Evolutionary conservation across 768 basidiomycete genomes (phyloP).

Genomic region (Mycena rosella): DNA sequence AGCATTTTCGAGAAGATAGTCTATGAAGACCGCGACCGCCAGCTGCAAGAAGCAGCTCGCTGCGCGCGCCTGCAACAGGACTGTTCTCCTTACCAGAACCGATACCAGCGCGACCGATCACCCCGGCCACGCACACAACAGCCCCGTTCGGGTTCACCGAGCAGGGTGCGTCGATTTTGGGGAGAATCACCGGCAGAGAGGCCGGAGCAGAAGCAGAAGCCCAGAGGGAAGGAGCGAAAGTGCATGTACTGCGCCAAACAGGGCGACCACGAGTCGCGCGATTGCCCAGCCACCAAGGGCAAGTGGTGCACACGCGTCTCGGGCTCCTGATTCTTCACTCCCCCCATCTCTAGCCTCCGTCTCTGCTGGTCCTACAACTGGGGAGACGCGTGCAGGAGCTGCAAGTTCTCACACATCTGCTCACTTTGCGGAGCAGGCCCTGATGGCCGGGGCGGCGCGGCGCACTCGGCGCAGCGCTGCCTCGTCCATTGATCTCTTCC

Average conservation of each 20-base stretch:
- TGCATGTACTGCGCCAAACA: background rate
- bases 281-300: background rate
- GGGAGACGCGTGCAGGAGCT: background rate
- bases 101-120: too few relatives aligned
- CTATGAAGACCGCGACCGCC: too few relatives aligned
- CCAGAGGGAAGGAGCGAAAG: too few relatives aligned
- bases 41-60: too few relatives aligned
- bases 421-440: constrained; percentile 26
- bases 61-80: too few relatives aligned
- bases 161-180: too few relatives aligned
- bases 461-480: constrained; percentile 23
- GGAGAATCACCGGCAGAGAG: too few relatives aligned
- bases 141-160: too few relatives aligned
- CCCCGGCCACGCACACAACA: too few relatives aligned
- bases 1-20: too few relatives aligned
- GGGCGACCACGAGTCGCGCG: background rate
- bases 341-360: background rate
- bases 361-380: constrained; percentile 17
- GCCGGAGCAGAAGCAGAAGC: too few relatives aligned
- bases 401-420: constrained; percentile 27
- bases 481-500: constrained; percentile 19
- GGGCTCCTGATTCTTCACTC: background rate
- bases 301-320: background rate
- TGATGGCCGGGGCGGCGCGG: background rate
- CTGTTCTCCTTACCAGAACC: too few relatives aligned